Base-by-base conservation (phyloP, 768 basidiomycete species). In the Butyriboletus loyo region DNA sequence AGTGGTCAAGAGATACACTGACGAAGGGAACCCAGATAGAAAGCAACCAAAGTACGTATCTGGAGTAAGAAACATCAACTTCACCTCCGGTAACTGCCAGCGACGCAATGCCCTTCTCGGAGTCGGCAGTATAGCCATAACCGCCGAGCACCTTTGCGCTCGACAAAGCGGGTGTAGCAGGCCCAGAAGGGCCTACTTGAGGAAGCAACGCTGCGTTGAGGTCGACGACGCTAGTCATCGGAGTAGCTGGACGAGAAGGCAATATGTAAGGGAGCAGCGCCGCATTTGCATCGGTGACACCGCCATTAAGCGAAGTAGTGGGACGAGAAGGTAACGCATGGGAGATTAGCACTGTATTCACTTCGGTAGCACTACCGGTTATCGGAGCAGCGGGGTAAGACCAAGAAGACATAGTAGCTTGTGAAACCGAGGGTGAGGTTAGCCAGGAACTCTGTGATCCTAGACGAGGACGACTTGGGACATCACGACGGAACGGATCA, bases 381-480 rank as follows among this genome's bases (percentile, higher is more conserved):
- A 61, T 65, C 21, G 67, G 72, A 17, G 76, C 77, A 4, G 80
- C 68, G 17, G 88, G 81, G 72, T 80, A 89, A 2, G 85, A 87
- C 85, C 86, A 89, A 9, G 80, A 77, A 22, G 87, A 81, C 21
- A 83, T 51, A 0, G 84, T 83, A 14, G 75, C 70, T 39, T 80
- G 82, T 11, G 84, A 80, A 11, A 75, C 81, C 39, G 80, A 75
- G 7, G 78, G 77, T 4, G 85, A 86, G 0, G 85, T 85, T 50
- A 90, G 66, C 88, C 88, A 89, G 5, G 87, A 90, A 17, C 74
- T 81, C 64, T 87, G 85, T 7, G 87, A 87, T 9, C 77, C 83
- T 19, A 83, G 65, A 30, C 85, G 81, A 30, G 66, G 65, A 36
- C 78, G 80, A 31, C 69, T 65, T 8, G 81, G 79, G 21, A 71